phyloP scores from a whole-genome alignment of 768 basidiomycete species.

The Psilocybe subaeruginosa region DNA sequence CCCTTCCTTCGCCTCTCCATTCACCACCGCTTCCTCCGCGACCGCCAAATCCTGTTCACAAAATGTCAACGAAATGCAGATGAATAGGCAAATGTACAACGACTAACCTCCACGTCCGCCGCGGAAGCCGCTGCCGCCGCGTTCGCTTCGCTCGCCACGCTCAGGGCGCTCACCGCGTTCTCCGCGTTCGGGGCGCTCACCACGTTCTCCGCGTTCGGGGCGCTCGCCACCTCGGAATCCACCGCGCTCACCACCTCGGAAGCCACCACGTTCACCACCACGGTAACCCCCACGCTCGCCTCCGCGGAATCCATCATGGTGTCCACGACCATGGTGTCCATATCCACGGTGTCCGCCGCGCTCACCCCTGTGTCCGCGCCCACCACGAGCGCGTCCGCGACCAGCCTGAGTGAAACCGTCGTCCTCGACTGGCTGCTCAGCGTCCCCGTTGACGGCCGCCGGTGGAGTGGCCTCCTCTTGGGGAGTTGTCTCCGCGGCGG shows the following conservation, averaged over 20 bases:
- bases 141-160: background rate
- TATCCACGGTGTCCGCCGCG: slow-evolving; percentile 33
- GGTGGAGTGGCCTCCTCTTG: slow-evolving; percentile 19
- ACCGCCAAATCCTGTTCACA: slow-evolving; percentile 34
- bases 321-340: slow-evolving; percentile 23
- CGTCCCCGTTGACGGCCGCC: slow-evolving; percentile 33
- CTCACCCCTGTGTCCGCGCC: slow-evolving; percentile 38
- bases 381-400: slow-evolving; percentile 43
- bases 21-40: slow-evolving; percentile 41
- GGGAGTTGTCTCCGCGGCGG: slow-evolving; percentile 2
- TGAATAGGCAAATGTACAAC: background rate
- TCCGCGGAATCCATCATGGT: slow-evolving; percentile 32
- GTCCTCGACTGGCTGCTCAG: slow-evolving; percentile 42
- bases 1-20: slow-evolving; percentile 51
- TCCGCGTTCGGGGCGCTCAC: slow-evolving; percentile 15
- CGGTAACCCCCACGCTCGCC: slow-evolving; percentile 37
- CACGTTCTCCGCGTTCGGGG: slow-evolving; percentile 33
- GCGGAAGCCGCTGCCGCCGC: slow-evolving; percentile 22
- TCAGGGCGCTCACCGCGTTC: slow-evolving; percentile 1
- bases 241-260: slow-evolving; percentile 36
- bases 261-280: slow-evolving; percentile 34
- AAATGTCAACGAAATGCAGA: background rate
- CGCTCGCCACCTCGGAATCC: slow-evolving; percentile 29
- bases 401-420: slow-evolving; percentile 65
- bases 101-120: slow-evolving; percentile 14